Percentiles rank a stretch among this genome's conserved stretches.
Conservation (phyloP, 2,329 filamentous ascomycete genomes). For the Colletotrichum phormii region DNA sequence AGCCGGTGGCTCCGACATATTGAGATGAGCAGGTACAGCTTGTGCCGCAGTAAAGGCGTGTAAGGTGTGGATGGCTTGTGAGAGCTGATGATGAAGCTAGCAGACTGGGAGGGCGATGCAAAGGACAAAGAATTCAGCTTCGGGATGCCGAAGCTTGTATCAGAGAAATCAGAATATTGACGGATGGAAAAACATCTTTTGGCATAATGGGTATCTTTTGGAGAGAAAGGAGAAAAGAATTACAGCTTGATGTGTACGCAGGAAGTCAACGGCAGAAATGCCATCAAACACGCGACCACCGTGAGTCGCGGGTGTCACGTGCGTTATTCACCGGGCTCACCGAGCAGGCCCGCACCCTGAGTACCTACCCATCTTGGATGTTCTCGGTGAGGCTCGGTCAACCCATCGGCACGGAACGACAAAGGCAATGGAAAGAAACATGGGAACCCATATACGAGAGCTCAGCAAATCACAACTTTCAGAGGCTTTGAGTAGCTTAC, state of each 20-base stretch:
- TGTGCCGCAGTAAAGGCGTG: not conserved
- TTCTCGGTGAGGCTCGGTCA: no score
- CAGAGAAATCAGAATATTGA: not conserved
- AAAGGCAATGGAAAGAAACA: no score
- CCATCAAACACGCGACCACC: constrained; percentile 13
- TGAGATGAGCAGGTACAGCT: not conserved
- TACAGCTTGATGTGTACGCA: not conserved
- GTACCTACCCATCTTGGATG: no score
- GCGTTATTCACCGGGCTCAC: not conserved
- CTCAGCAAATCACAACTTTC: no score
- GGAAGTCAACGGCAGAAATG: not conserved
- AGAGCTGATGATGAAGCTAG: not conserved
- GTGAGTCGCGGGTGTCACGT: constrained; percentile 2
- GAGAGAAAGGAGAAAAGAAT: not conserved
- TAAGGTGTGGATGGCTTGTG: not conserved
- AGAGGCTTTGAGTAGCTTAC: no score
- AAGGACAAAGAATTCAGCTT: not conserved
- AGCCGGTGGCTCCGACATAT: not conserved
- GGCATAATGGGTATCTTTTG: not conserved
- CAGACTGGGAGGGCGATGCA: not conserved
- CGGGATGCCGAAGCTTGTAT: not conserved
- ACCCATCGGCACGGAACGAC: no score
- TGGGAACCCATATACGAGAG: no score
- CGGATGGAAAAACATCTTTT: no score
- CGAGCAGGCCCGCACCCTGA: fast-evolving